Evolutionary conservation across 345 rosid species (phyloP).

Genomic region (Murraya koenigii): DNA sequence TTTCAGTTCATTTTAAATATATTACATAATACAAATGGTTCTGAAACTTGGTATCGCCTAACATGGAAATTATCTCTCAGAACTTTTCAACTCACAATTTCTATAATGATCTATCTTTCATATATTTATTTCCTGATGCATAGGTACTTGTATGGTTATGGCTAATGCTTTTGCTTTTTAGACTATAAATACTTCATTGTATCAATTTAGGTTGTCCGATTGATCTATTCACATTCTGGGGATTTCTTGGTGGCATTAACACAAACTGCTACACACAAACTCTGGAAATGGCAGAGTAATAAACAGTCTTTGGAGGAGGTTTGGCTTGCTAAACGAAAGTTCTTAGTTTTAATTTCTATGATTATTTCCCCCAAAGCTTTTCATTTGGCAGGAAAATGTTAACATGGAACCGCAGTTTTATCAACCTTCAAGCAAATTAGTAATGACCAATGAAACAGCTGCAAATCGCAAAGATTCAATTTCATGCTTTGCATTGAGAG

Average conservation of each 20-base stretch:
- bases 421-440: slow-evolving; percentile 30
- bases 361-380: slow-evolving; percentile 12
- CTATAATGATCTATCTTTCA: background rate
- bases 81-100: background rate
- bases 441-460: slow-evolving; percentile 32
- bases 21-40: background rate
- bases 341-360: slow-evolving; percentile 7
- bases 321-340: slow-evolving; percentile 6
- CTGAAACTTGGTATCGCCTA: background rate
- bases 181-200: slow-evolving; percentile 14
- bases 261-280: slow-evolving; percentile 31
- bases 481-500: slow-evolving; percentile 33
- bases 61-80: background rate
- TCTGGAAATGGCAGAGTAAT: slow-evolving; percentile 33
- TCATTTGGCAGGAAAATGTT: slow-evolving; percentile 23
- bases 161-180: background rate
- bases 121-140: background rate
- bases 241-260: slow-evolving; percentile 37
- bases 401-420: slow-evolving; percentile 24
- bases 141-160: background rate
- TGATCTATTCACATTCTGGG: slow-evolving; percentile 25
- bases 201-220: slow-evolving; percentile 23
- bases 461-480: slow-evolving; percentile 11
- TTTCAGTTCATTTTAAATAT: background rate
- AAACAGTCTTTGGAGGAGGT: slow-evolving; percentile 27